These are phyloP conservation scores for Mallotus japonicus DNA, from an alignment of 441 rosid genomes.

Conservation along the genomic window DNA sequence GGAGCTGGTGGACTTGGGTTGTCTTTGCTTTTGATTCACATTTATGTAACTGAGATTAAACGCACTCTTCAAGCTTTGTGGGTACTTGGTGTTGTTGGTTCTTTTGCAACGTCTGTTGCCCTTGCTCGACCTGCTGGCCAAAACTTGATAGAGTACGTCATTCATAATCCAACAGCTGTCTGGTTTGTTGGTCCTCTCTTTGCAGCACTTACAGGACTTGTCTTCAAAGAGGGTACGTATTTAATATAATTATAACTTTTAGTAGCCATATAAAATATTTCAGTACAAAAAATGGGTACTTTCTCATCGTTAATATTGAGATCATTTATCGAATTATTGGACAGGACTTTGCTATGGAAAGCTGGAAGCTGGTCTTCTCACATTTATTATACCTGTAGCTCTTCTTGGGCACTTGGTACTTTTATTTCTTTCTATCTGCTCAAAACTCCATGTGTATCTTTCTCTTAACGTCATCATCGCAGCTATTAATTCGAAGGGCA, in stretches of 20 bases:
- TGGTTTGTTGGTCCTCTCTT: slow-evolving; percentile 96
- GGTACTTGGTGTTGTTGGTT: slow-evolving; percentile 80
- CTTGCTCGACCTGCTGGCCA: slow-evolving; percentile 73
- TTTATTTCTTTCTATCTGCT: slow-evolving; percentile 21
- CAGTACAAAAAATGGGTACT: no score
- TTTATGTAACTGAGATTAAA: slow-evolving; percentile 87
- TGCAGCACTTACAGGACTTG: slow-evolving; percentile 86
- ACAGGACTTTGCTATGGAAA: slow-evolving; percentile 93
- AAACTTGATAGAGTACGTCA: slow-evolving; percentile 61
- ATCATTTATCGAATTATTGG: not conserved
- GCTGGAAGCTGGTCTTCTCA: slow-evolving; percentile 87
- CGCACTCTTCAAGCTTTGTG: slow-evolving; percentile 92
- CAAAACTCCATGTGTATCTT: not conserved
- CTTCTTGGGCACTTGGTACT: slow-evolving; percentile 95
- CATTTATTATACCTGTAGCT: slow-evolving; percentile 76
- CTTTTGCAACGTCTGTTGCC: slow-evolving; percentile 50
- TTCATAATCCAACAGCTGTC: slow-evolving; percentile 57
- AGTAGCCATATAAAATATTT: no score
- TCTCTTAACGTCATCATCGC: not conserved
- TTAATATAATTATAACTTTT: no score
- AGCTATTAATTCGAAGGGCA: not conserved
- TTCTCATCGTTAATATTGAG: not conserved
- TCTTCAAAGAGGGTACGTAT: slow-evolving; percentile 82
- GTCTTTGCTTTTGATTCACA: slow-evolving; percentile 73
- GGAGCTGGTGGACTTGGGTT: slow-evolving; percentile 85